Percentiles rank a stretch among this genome's conserved stretches.
Evolutionary conservation across 768 basidiomycete species (phyloP).

Genomic region (Mycena metata): DNA sequence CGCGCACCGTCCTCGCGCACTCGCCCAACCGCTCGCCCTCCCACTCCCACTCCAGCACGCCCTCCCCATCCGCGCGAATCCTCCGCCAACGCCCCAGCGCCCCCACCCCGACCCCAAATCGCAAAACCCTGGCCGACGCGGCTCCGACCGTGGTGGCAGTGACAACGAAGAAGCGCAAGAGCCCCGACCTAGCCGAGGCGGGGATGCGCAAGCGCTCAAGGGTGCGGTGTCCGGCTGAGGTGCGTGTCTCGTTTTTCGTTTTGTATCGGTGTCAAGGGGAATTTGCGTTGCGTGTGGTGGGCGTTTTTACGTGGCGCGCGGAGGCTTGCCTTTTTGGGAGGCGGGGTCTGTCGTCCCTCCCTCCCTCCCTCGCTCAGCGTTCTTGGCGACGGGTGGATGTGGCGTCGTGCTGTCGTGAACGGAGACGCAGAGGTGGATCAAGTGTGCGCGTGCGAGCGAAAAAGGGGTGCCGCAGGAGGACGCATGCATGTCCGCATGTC

Average conservation of each 20-base stretch:
- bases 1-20: background rate
- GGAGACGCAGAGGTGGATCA: too few relatives aligned
- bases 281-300: too few relatives aligned
- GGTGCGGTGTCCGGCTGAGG: conserved; percentile 32
- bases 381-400: too few relatives aligned
- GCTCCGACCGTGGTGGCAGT: background rate
- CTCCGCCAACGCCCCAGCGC: background rate
- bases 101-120: too few relatives aligned
- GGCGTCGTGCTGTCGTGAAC: too few relatives aligned
- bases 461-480: too few relatives aligned
- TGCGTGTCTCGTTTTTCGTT: background rate
- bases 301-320: background rate
- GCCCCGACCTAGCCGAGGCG: conserved; percentile 22
- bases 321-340: too few relatives aligned
- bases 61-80: background rate
- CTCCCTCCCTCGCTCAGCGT: too few relatives aligned
- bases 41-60: too few relatives aligned
- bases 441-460: too few relatives aligned
- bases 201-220: conserved; percentile 15
- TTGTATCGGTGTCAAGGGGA: background rate
- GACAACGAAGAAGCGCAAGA: conserved; percentile 28
- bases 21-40: too few relatives aligned
- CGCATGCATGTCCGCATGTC: too few relatives aligned
- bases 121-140: background rate
- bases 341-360: background rate